A percentile compares a stretch with the other conserved stretches of the same genome.
Evolutionary conservation across 1,139 yeast genomes (phyloP).

Genomic region (Yamadazyma triangularis): DNA sequence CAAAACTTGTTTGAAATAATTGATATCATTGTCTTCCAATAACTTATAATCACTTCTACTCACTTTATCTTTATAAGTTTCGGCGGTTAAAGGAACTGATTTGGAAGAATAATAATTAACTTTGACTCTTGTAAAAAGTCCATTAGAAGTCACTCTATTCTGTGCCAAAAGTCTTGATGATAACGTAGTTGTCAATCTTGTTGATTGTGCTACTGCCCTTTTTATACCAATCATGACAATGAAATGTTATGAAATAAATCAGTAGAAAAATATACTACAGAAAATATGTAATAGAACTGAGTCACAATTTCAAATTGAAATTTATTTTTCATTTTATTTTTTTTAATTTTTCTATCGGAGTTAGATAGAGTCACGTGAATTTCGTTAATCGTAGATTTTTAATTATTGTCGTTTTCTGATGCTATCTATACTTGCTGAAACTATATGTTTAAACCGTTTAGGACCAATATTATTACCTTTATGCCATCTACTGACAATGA

Average conservation of each 20-base stretch:
- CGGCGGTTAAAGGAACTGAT: constrained; percentile 56
- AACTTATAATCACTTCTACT: constrained; percentile 44
- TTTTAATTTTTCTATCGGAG: no score
- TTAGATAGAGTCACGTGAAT: no score
- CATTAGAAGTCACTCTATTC: neutral
- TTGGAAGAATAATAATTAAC: constrained; percentile 28
- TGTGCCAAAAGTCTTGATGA: neutral
- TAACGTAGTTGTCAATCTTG: neutral
- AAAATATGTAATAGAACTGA: no score
- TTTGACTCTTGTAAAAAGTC: neutral
- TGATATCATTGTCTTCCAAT: constrained; percentile 56
- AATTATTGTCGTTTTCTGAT: no score
- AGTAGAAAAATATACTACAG: no score
- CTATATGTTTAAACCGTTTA: constrained; percentile 59
- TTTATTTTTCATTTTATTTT: no score
- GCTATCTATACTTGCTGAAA: constrained; percentile 46
- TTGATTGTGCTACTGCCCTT: neutral
- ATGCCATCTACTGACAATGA: constrained; percentile 70
- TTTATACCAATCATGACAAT: neutral
- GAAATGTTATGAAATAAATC: no score
- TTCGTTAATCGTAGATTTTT: no score
- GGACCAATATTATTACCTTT: constrained; percentile 68
- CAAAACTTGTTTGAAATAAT: constrained; percentile 55
- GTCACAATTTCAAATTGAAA: no score
- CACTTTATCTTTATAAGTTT: constrained; percentile 53